Evolutionary conservation across 192 early-diverging fungal species (phyloP).

Genomic region (Fimicolochytrium jonesii): DNA sequence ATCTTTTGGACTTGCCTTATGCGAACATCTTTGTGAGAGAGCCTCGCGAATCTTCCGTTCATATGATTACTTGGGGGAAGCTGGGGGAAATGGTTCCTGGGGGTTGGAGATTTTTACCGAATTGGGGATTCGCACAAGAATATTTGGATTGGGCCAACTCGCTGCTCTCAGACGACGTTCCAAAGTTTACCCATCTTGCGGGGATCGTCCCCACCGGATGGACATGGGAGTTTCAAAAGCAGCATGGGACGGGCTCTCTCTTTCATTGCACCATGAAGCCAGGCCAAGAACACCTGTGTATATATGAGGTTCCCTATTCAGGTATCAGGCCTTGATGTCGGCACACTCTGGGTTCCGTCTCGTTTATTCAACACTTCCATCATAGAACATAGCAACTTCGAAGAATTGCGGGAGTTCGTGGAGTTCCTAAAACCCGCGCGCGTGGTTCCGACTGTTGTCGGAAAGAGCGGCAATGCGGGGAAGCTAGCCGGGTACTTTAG

Average conservation of each 20-base stretch:
- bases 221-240: conserved; percentile 18
- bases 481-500: neutral
- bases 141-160: conserved; percentile 7
- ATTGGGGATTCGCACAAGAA: conserved; percentile 9
- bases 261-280: neutral
- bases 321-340: conserved; percentile 1
- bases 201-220: conserved; percentile 17
- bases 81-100: conserved; percentile 36
- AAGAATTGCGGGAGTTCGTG: conserved; percentile 66
- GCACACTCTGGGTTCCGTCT: too few species aligned
- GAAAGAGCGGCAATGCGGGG: neutral
- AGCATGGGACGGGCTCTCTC: neutral
- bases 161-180: neutral
- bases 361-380: neutral
- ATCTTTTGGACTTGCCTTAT: conserved; percentile 57
- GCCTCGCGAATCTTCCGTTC: conserved; percentile 47
- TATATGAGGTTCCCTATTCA: conserved; percentile 68
- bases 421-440: conserved; percentile 8
- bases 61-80: conserved; percentile 56
- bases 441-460: conserved; percentile 10
- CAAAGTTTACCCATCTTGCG: neutral
- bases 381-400: conserved; percentile 75
- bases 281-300: neutral
- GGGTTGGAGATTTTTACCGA: conserved; percentile 17
- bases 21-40: conserved; percentile 48